Evolutionary conservation across 129 eudicot species (phyloP), one percentile per base, ranked within the genome.

Genomic region (Artemisia tridentata): DNA sequence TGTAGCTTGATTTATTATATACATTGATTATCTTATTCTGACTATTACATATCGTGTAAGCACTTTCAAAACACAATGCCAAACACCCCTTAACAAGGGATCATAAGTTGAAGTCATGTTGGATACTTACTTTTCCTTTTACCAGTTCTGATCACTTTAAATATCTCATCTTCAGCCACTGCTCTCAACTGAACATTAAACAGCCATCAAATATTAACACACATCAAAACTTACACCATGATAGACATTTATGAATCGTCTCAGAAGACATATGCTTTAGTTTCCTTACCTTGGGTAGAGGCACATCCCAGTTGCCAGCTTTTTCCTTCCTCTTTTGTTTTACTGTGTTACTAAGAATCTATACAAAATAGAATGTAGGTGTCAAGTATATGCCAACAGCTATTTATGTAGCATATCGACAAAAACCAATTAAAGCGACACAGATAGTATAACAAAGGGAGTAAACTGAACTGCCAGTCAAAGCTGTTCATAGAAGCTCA

Each of bases 141-240:
- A 5, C 99, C 97, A 16, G 97, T 72, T 75, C 92, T 85, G 70
- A 93, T 79, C 52, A 93, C 99, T 82, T 83, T 90, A 62, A 93
- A 95, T 96, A 95, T 89, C 86, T 89, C 97, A 76, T 93, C 96
- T 82, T 90, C 97, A 84, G 97, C 97, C 61, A 90, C 96, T 11
- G 97, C 96, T 75, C 98, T 89, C 63, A 92, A 96, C 98, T 92
- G 83, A 62, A 81, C 47, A 34, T 62, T 16, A 14, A 62, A 62
- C 17, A n/a, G 15, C 20, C 67, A n/a, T 59, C 12, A 34, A 59
- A 20, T 25, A 27, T 62, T 27, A 62, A 29, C 67, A 29, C 16
- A 62, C 67, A 31, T 31, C 67, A 14, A 14, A 62, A n/a, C 1
- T 1, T 29, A 12, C 27, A 59, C 0, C 34, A 2, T 25, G 29